Conservation (phyloP, 768 basidiomycete species). For the Pulveroboletus frians region DNA sequence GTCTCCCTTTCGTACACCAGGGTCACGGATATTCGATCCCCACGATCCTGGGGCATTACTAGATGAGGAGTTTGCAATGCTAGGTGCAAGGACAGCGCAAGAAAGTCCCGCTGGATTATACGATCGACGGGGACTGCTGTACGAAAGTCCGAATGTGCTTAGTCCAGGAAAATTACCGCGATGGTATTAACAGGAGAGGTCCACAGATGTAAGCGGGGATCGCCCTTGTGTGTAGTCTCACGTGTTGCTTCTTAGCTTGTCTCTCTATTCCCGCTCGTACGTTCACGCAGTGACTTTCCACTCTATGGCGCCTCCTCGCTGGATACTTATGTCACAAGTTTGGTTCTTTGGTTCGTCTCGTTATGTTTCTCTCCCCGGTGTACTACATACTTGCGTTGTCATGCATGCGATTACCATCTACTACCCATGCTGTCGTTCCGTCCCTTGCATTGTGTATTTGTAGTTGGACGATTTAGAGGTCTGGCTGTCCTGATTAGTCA, state of each 20-base stretch:
- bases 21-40: slow-evolving; percentile 55
- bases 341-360: slow-evolving; percentile 5
- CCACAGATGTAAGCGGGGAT: background rate
- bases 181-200: slow-evolving; percentile 41
- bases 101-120: slow-evolving; percentile 68
- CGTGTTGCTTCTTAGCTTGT: background rate
- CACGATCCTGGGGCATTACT: slow-evolving; percentile 64
- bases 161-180: slow-evolving; percentile 52
- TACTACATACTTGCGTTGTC: slow-evolving; percentile 1
- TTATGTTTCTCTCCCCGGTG: slow-evolving; percentile 5
- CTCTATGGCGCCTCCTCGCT: slow-evolving; percentile 1
- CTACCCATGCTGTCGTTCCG: background rate
- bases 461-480: background rate
- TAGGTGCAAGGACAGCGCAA: slow-evolving; percentile 38
- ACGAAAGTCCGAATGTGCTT: slow-evolving; percentile 65
- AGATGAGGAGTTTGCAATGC: slow-evolving; percentile 65
- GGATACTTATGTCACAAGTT: background rate
- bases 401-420: background rate
- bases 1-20: slow-evolving; percentile 48
- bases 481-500: slow-evolving; percentile 3
- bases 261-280: background rate
- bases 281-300: background rate
- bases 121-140: slow-evolving; percentile 55
- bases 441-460: slow-evolving; percentile 2
- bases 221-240: background rate